Evolutionary conservation across 1,139 yeast genomes (phyloP).

Genomic region (Oligophagozyma castellii): DNA sequence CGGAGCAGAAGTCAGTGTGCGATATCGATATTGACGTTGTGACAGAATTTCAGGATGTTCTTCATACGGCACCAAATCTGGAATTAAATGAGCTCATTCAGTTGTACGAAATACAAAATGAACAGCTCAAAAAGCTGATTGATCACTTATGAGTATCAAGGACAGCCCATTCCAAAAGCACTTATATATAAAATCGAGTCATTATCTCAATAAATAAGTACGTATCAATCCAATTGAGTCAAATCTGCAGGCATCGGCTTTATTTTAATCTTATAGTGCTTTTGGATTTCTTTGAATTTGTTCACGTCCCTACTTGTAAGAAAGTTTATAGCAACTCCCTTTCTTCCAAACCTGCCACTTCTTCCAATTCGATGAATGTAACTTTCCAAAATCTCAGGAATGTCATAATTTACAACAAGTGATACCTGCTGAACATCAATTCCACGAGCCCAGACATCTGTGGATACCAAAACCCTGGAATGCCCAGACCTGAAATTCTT

Average conservation of each 20-base stretch:
- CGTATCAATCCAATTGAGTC: constrained; percentile 25
- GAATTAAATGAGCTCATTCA: constrained; percentile 23
- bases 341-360: constrained; percentile 90
- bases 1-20: no score
- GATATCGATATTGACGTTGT: constrained; percentile 23
- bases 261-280: constrained; percentile 62
- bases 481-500: constrained; percentile 67
- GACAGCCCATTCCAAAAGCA: no score
- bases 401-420: constrained; percentile 80
- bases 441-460: constrained; percentile 98
- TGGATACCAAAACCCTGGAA: constrained; percentile 77
- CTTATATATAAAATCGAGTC: no score
- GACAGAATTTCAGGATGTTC: constrained; percentile 15
- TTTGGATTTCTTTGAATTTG: constrained; percentile 56
- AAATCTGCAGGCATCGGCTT: constrained; percentile 81
- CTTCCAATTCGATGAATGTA: constrained; percentile 91
- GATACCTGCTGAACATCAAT: constrained; percentile 97
- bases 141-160: no score
- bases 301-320: constrained; percentile 56
- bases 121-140: constrained; percentile 19
- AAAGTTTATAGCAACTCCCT: constrained; percentile 88
- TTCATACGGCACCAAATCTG: constrained; percentile 5
- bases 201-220: background rate
- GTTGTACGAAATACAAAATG: constrained; percentile 27
- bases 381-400: constrained; percentile 76